Conservation (phyloP, 306 rosid species). For the Castanea sativa region DNA sequence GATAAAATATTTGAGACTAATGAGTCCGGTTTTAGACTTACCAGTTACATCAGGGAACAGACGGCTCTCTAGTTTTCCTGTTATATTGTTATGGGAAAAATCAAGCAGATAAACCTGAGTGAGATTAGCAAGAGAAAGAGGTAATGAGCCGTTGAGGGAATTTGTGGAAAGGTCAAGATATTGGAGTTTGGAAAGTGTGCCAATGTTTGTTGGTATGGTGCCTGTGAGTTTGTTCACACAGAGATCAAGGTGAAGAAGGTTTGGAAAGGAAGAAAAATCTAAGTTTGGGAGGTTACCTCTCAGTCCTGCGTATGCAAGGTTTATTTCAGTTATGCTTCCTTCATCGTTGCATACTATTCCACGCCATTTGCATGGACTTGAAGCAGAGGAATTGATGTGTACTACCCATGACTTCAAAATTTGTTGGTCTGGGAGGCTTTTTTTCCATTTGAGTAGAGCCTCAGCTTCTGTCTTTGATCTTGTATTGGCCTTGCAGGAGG, state of each 20-base stretch:
- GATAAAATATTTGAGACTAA: constrained; percentile 35
- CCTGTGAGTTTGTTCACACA: constrained; percentile 44
- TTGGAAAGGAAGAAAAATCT: constrained; percentile 49
- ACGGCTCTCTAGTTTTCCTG: constrained; percentile 39
- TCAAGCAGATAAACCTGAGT: constrained; percentile 55
- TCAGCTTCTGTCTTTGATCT: background rate
- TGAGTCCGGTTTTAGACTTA: constrained; percentile 34
- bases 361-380: background rate
- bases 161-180: constrained; percentile 57
- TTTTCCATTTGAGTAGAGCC: background rate
- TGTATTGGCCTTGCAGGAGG: too few relatives aligned
- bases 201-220: constrained; percentile 43
- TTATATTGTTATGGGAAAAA: constrained; percentile 44
- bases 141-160: constrained; percentile 38
- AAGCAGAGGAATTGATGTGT: background rate
- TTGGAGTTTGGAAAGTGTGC: constrained; percentile 42
- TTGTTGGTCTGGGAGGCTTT: background rate
- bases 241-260: constrained; percentile 57
- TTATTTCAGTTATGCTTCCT: too few relatives aligned
- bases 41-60: constrained; percentile 41
- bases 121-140: constrained; percentile 55
- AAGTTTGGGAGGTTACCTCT: constrained; percentile 47
- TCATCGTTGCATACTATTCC: background rate
- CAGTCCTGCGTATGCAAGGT: constrained; percentile 24
- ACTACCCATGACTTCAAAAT: background rate